phyloP scores from a whole-genome alignment of 805 yeast genomes.

The Debaryomyces castellii region DNA sequence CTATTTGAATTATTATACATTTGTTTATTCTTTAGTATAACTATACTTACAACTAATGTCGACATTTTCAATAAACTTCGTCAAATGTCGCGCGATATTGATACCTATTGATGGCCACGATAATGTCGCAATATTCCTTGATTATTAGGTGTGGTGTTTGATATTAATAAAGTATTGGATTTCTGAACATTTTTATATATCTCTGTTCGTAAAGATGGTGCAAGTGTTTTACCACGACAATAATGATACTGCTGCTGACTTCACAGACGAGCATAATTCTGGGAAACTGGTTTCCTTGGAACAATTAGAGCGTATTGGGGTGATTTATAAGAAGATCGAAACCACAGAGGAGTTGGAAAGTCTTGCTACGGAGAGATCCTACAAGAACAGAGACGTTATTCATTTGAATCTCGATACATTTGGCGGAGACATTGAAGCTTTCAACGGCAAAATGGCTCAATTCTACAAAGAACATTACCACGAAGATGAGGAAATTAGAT shows the following conservation, averaged over 20 bases:
- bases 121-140: slow-evolving; percentile 3
- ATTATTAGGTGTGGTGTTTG: background rate
- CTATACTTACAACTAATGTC: background rate
- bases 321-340: slow-evolving; percentile 55
- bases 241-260: slow-evolving; percentile 49
- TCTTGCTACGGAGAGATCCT: slow-evolving; percentile 67
- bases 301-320: slow-evolving; percentile 62
- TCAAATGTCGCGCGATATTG: slow-evolving; percentile 1
- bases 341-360: slow-evolving; percentile 56
- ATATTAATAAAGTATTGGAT: no score
- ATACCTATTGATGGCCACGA: background rate
- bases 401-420: slow-evolving; percentile 59
- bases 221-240: slow-evolving; percentile 66
- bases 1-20: slow-evolving; percentile 8
- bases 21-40: background rate
- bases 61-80: background rate
- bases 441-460: slow-evolving; percentile 61
- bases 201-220: slow-evolving; percentile 20
- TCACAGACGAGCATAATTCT: slow-evolving; percentile 70
- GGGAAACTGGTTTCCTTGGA: slow-evolving; percentile 56
- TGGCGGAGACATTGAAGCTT: slow-evolving; percentile 54
- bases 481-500: slow-evolving; percentile 96
- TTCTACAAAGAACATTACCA: slow-evolving; percentile 88
- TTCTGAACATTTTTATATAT: background rate
- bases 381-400: slow-evolving; percentile 78